Evolutionary conservation across 2,329 filamentous ascomycete species (phyloP), one percentile per base, ranked within the genome.

Genomic region (Metarhizium rileyi): DNA sequence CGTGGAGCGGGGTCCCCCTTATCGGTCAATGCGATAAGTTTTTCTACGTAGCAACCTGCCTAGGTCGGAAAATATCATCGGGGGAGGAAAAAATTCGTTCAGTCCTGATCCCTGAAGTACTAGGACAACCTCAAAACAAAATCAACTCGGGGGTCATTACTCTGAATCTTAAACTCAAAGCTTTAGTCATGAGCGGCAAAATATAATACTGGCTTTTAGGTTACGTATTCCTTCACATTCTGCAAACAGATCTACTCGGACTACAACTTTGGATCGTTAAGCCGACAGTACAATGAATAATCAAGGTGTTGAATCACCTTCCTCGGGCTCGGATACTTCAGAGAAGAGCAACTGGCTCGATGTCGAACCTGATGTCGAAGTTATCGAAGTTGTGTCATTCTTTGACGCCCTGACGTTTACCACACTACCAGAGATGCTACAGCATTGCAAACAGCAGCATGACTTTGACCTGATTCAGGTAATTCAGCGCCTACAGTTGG

Each of bases 381-480:
- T 73, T 4, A 71, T 82, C 25, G 69, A 76, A 20, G 73, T 89
- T 50, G 72, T 85, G 45, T 87, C 84, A 20, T 71, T 90, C 30
- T 77, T 90, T 54, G 83, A 84, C 56, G 76, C 82, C 50, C 70
- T 76, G 52, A 77, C 80, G 35, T 90, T 88, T 60, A 67, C 78
- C 7, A 78, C 83, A 59, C 76, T 82, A 33, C 64, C 67, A 26
- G 72, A 76, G 20, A 87, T 90, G 84, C 70, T 90, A 43, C 69
- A 74, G 33, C 73, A 88, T 62, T 86, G 81, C 75, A 84, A 78
- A 59, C 73, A 82, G 46, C 79, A 78, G 57, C 73, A 83, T 60
- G 66, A 68, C 26, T 86, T 90, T 58, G 84, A 90, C 64, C 78
- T 90, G 52, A 62, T 81, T 48, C 76, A 72, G 48, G 70, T 80